These are phyloP conservation scores for Salvia hispanica DNA, from an alignment of 257 asterid genomes.

Conservation along the genomic window DNA sequence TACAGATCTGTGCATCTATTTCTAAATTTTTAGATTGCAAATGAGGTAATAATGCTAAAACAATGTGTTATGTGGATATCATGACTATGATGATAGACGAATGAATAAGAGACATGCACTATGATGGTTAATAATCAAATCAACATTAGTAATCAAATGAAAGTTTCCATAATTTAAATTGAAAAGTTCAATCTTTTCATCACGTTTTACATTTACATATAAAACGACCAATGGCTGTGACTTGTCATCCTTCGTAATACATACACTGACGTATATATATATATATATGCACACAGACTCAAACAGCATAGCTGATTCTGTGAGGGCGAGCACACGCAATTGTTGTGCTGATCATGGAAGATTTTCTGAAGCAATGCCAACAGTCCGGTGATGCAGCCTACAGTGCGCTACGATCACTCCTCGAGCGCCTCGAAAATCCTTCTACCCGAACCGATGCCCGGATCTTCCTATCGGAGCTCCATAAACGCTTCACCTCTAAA, in stretches of 20 bases:
- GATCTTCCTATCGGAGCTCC: constrained; percentile 82
- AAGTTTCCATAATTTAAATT: too few species aligned
- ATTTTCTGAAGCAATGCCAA: constrained; percentile 68
- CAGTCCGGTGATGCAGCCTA: constrained; percentile 92
- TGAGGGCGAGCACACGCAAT: constrained; percentile 4
- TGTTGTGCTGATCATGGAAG: constrained; percentile 48
- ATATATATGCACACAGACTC: too few species aligned
- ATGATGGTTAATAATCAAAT: too few species aligned
- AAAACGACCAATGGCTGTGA: background rate
- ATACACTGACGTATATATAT: too few species aligned
- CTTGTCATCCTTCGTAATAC: background rate
- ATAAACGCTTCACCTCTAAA: constrained; percentile 55
- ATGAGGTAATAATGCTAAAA: too few species aligned
- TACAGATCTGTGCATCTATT: too few species aligned
- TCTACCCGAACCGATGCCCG: constrained; percentile 74
- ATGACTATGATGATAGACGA: too few species aligned
- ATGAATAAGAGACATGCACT: too few species aligned
- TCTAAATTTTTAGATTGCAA: too few species aligned
- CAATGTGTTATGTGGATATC: too few species aligned
- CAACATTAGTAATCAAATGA: too few species aligned
- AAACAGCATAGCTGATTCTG: too few species aligned
- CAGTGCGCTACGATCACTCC: constrained; percentile 79
- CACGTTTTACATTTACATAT: background rate
- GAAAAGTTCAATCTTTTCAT: background rate
- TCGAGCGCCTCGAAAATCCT: constrained; percentile 89